Conservation (phyloP, 257 asterid genomes). For the Penstemon eatonii region DNA sequence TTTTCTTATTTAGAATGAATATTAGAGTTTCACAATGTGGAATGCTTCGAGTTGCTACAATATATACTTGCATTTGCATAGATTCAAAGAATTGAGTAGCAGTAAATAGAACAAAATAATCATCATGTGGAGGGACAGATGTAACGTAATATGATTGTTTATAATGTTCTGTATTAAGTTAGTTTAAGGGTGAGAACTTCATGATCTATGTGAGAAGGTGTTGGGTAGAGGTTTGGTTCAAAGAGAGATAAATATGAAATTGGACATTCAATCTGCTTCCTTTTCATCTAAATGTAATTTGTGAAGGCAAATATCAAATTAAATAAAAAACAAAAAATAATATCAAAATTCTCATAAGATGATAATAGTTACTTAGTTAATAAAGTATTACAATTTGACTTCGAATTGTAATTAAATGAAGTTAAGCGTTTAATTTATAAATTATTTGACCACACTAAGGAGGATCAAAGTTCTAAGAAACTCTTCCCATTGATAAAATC, state of each 20-base stretch:
- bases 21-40: too few species aligned
- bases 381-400: too few species aligned
- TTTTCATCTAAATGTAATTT: too few species aligned
- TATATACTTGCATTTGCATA: conserved; percentile 23
- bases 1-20: background rate
- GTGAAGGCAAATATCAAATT: too few species aligned
- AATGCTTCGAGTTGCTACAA: conserved; percentile 6
- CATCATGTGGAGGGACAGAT: conserved; percentile 13
- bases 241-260: background rate
- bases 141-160: conserved; percentile 1
- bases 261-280: background rate
- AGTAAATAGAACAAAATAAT: conserved; percentile 10
- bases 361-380: too few species aligned
- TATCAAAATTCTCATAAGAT: too few species aligned
- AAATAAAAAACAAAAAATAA: too few species aligned
- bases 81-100: conserved; percentile 13
- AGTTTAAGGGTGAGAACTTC: conserved; percentile 45
- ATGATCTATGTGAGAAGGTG: conserved; percentile 29
- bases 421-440: too few species aligned
- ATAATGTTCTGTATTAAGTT: conserved; percentile 18
- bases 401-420: too few species aligned
- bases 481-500: conserved; percentile 74
- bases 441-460: background rate
- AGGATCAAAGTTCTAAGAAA: conserved; percentile 58
- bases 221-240: conserved; percentile 33